These are phyloP conservation scores for Trichosporon faecale DNA, from an alignment of 1,284 basidiomycete genomes.

Conservation along the genomic window DNA sequence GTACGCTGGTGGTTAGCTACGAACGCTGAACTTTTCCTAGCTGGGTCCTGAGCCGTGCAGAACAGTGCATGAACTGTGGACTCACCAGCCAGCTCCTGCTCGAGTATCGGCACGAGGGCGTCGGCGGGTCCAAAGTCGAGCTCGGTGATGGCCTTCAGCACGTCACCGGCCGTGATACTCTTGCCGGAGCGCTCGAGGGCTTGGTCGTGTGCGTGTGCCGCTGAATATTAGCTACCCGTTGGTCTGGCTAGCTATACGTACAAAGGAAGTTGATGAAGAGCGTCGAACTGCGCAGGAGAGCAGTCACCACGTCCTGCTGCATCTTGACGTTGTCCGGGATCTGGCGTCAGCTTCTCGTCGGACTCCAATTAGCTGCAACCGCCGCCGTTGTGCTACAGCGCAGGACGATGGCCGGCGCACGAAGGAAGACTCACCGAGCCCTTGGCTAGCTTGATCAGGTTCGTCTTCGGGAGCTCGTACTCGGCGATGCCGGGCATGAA, in stretches of 20 bases:
- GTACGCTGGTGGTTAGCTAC: slow-evolving; percentile 32
- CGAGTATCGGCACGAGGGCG: slow-evolving; percentile 66
- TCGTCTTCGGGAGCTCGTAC: slow-evolving; percentile 75
- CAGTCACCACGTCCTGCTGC: slow-evolving; percentile 78
- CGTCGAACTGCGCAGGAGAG: slow-evolving; percentile 77
- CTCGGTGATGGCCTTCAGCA: slow-evolving; percentile 76
- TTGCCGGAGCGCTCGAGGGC: slow-evolving; percentile 78
- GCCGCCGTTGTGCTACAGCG: too few species aligned
- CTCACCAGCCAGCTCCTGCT: slow-evolving; percentile 69
- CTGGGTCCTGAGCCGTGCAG: too few species aligned
- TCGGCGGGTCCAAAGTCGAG: slow-evolving; percentile 64
- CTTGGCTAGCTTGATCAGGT: slow-evolving; percentile 79
- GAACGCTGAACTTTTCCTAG: too few species aligned
- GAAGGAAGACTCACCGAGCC: slow-evolving; percentile 56
- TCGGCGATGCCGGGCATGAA: slow-evolving; percentile 61
- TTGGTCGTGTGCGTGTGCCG: slow-evolving; percentile 69
- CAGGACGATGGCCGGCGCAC: too few species aligned
- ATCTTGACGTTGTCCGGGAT: slow-evolving; percentile 78
- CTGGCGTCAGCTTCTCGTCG: slow-evolving; percentile 51
- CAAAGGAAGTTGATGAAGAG: slow-evolving; percentile 88
- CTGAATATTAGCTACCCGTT: slow-evolving; percentile 6
- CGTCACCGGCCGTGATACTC: slow-evolving; percentile 80
- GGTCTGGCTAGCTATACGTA: slow-evolving; percentile 50
- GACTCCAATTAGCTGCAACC: too few species aligned
- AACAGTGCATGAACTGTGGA: slow-evolving; percentile 17